phyloP scores from a whole-genome alignment of 2,329 filamentous ascomycete genomes.

The Verruconis gallopava region DNA sequence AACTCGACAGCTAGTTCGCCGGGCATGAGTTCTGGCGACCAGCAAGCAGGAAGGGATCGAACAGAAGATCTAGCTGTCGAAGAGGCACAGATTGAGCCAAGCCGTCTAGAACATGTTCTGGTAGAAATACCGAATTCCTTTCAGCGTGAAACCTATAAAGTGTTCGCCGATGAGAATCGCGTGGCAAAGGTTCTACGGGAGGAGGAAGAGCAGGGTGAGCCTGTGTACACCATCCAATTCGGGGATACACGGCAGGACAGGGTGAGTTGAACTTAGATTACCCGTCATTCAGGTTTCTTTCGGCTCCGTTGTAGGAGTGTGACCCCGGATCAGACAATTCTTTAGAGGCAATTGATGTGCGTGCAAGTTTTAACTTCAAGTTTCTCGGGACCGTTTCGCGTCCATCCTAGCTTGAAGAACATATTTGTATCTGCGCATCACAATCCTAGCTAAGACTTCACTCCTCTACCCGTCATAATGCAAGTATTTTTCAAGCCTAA shows the following conservation, averaged over 20 bases:
- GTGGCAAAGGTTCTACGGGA: constrained; percentile 30
- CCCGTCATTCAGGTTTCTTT: too few relatives aligned
- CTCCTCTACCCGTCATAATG: too few relatives aligned
- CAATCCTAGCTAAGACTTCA: not conserved
- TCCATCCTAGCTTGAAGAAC: not conserved
- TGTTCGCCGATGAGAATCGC: constrained; percentile 19
- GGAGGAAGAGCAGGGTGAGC: constrained; percentile 17
- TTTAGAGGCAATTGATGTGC: too few relatives aligned
- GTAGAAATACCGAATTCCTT: constrained; percentile 18
- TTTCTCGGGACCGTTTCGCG: not conserved
- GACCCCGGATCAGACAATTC: too few relatives aligned
- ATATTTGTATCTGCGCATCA: not conserved
- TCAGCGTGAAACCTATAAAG: constrained; percentile 22
- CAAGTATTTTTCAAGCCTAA: not conserved
- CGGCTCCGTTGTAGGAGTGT: too few relatives aligned
- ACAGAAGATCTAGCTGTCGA: too few relatives aligned
- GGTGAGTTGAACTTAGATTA: constrained; percentile 28
- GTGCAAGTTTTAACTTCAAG: too few relatives aligned
- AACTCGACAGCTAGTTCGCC: too few relatives aligned
- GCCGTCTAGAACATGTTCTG: constrained; percentile 12
- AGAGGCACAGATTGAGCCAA: not conserved
- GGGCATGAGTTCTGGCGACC: too few relatives aligned
- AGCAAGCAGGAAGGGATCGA: too few relatives aligned
- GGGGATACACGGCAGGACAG: constrained; percentile 25
- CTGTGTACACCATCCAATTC: constrained; percentile 30